Evolutionary conservation across 805 yeast species (phyloP), one percentile per base, ranked within the genome.

Genomic region (Candida oleophila): DNA sequence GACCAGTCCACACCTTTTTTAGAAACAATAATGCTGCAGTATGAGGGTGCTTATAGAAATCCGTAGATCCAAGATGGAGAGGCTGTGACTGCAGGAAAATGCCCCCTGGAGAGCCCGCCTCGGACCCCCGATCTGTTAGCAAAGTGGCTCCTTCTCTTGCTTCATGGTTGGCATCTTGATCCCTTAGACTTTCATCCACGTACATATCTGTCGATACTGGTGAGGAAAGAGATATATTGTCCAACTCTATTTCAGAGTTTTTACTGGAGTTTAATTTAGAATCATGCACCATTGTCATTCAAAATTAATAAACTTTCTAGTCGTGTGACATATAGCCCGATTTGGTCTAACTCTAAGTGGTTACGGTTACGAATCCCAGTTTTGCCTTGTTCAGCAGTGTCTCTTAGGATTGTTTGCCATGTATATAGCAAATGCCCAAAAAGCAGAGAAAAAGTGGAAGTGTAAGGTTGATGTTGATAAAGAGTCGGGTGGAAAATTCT

Each of bases 1-100:
- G 89, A 1, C 90, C 89, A n/a, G 64, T 45, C 84, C 87, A 79
- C 1, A 79, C 20, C 18, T 52, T 56, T n/a, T 53, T 48, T 16
- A 72, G 46, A 35, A 73, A 56, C 7, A 56, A 50, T 22, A 44
- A 51, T 18, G 20, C 21, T 5, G 14, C 15, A 15, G 14, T 7
- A 11, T 7, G 30, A 25, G 11, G 11, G 9, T 25, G 5, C 30
- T 25, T 25, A 7, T 11, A 7, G 11, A 7, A 7, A 11, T 25
- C 30, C 11, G 11, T 25, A 11, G 5, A 7, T 25, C 11, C 30
- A 5, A 25, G 5, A 5, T 11, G 11, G 9, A 7, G 30, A 11
- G 30, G 30, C 30, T 25, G 30, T 25, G 11, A n/a, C n/a, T n/a
- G n/a, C n/a, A n/a, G n/a, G n/a, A n/a, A n/a, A n/a, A n/a, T n/a